Evolutionary conservation across 2,329 filamentous ascomycete genomes (phyloP), one percentile per base, ranked within the genome.

Genomic region (Aspergillus sclerotialis): DNA sequence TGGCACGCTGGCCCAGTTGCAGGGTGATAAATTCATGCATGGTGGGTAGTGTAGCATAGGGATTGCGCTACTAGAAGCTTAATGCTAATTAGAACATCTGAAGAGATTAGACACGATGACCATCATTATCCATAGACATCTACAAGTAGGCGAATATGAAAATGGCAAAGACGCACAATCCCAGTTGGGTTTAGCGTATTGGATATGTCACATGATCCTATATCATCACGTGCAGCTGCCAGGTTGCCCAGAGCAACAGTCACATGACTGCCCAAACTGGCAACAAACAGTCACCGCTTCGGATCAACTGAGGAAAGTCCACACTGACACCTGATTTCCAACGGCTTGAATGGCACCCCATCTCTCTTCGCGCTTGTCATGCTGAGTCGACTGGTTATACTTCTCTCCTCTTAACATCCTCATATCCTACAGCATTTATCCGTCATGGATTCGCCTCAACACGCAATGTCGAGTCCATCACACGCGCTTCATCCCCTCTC

Each of bases 11-110:
- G 28, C 92, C 92, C 40, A 96, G 79, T 70, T 98, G 92, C 29
- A 98, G 70, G 0, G 90, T 95, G 42, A 98, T 72, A 42, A 96
- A 87, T 64, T 98, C 92, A 64, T 89, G 87, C 92, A 98, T 96
- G 10, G 19, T 23, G n/a, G n/a, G n/a, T n/a, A n/a, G n/a, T n/a
- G n/a, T n/a, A n/a, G n/a, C n/a, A n/a, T n/a, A n/a, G n/a, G n/a
- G n/a, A n/a, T n/a, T n/a, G n/a, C n/a, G n/a, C n/a, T n/a, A n/a
- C n/a, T n/a, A n/a, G n/a, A n/a, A n/a, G n/a, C n/a, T n/a, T n/a
- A n/a, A n/a, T n/a, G n/a, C n/a, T n/a, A n/a, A n/a, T n/a, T n/a
- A n/a, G n/a, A n/a, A n/a, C n/a, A n/a, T n/a, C n/a, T n/a, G n/a
- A n/a, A n/a, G n/a, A n/a, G n/a, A n/a, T n/a, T n/a, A n/a, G n/a